Conservation (phyloP, 441 rosid genomes). For the Pelargonium myrrhifolium region DNA sequence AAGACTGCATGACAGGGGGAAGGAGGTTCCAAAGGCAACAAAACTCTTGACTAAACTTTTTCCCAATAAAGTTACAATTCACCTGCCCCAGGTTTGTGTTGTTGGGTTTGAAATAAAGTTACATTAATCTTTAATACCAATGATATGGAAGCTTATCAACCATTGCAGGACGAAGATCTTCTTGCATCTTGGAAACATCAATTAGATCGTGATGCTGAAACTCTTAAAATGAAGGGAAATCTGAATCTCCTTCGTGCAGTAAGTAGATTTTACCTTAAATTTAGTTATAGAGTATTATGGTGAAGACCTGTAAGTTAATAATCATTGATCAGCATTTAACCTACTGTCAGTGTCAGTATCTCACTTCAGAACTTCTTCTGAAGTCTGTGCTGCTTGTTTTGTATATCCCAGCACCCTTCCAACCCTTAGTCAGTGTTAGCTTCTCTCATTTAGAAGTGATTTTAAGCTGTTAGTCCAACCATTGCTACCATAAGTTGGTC, state of each 20-base stretch:
- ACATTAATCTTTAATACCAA: not conserved
- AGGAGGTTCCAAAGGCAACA: constrained; percentile 76
- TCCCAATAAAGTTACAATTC: constrained; percentile 91
- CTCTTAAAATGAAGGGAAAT: constrained; percentile 78
- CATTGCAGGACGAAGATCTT: constrained; percentile 72
- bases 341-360: not conserved
- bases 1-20: constrained; percentile 79
- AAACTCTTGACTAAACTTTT: constrained; percentile 86
- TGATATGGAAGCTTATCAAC: constrained; percentile 9
- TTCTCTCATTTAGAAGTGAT: no score
- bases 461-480: not conserved
- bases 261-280: constrained; percentile 26
- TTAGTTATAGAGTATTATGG: not conserved
- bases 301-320: not conserved
- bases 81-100: constrained; percentile 76
- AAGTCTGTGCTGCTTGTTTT: not conserved
- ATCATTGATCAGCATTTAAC: not conserved
- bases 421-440: not conserved
- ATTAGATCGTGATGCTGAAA: constrained; percentile 85
- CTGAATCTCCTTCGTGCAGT: constrained; percentile 57
- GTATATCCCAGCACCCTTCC: not conserved
- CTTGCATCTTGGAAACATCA: constrained; percentile 94
- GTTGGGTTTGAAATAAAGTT: constrained; percentile 9
- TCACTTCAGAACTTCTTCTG: not conserved
- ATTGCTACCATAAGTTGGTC: not conserved